Conservation (phyloP, 352 stramenopile genomes). For the Pythium rishiriense region DNA sequence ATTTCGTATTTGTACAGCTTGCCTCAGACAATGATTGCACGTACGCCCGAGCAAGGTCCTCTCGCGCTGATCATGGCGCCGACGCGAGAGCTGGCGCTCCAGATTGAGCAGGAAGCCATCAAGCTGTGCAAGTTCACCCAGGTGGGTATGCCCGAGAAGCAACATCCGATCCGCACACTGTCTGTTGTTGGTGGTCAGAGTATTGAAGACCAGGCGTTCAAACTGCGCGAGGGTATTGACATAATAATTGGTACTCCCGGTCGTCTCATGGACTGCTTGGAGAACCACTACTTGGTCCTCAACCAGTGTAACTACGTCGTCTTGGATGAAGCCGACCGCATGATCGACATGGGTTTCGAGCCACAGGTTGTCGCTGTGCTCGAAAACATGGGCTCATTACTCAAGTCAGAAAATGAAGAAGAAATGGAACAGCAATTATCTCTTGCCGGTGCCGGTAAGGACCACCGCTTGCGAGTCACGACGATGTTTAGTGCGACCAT, state of each 20-base stretch:
- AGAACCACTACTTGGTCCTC: slow-evolving; percentile 97
- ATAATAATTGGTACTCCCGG: slow-evolving; percentile 99
- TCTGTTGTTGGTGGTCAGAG: slow-evolving; percentile 93
- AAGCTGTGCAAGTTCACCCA: slow-evolving; percentile 90
- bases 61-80: slow-evolving; percentile 98
- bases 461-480: slow-evolving; percentile 83
- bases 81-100: slow-evolving; percentile 97
- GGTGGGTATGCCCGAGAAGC: slow-evolving; percentile 55
- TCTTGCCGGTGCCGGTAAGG: slow-evolving; percentile 48
- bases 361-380: slow-evolving; percentile 96
- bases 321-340: slow-evolving; percentile 98
- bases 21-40: slow-evolving; percentile 78
- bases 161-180: slow-evolving; percentile 78
- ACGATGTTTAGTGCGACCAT: slow-evolving; percentile 99
- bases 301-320: slow-evolving; percentile 99
- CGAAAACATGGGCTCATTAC: slow-evolving; percentile 95
- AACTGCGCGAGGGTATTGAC: slow-evolving; percentile 95
- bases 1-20: slow-evolving; percentile 95
- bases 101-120: slow-evolving; percentile 97
- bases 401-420: slow-evolving; percentile 97
- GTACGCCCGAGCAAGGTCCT: slow-evolving; percentile 93
- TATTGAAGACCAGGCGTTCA: slow-evolving; percentile 96
- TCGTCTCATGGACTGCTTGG: slow-evolving; percentile 97
- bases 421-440: slow-evolving; percentile 94
- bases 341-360: slow-evolving; percentile 98